These are phyloP conservation scores for Ilyonectria destructans DNA, from an alignment of 2,329 filamentous ascomycete species.

Conservation along the genomic window DNA sequence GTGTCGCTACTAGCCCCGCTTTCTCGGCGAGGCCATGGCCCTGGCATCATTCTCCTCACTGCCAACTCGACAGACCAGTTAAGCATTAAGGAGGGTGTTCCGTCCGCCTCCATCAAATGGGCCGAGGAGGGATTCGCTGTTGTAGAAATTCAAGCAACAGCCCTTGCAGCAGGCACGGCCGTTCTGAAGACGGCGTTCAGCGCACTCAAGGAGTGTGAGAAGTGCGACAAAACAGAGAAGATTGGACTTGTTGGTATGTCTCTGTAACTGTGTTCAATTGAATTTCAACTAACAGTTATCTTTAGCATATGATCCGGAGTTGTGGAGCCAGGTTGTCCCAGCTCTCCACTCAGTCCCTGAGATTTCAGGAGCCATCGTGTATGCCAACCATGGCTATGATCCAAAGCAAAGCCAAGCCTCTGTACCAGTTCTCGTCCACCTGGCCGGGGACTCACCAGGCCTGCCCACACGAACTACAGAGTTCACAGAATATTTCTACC, in stretches of 20 bases:
- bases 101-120: slow-evolving; percentile 76
- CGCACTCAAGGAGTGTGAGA: slow-evolving; percentile 41
- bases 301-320: slow-evolving; percentile 36
- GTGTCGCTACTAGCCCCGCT: slow-evolving; percentile 53
- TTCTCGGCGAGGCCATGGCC: slow-evolving; percentile 56
- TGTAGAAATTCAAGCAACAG: slow-evolving; percentile 64
- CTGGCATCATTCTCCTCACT: slow-evolving; percentile 55
- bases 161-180: slow-evolving; percentile 27
- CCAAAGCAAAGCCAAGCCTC: slow-evolving; percentile 13
- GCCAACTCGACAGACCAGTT: slow-evolving; percentile 40
- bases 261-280: not conserved
- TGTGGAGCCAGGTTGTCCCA: slow-evolving; percentile 45
- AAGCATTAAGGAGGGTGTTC: slow-evolving; percentile 56
- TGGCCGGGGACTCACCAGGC: slow-evolving; percentile 32
- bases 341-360: slow-evolving; percentile 41
- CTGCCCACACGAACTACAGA: slow-evolving; percentile 11
- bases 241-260: slow-evolving; percentile 57
- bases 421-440: slow-evolving; percentile 40
- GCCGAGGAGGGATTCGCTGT: slow-evolving; percentile 80
- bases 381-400: slow-evolving; percentile 32
- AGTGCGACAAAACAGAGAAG: slow-evolving; percentile 57
- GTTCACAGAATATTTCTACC: slow-evolving; percentile 59
- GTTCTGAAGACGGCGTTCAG: slow-evolving; percentile 41
- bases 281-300: not conserved
- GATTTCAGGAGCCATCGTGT: slow-evolving; percentile 44